Base-by-base conservation (phyloP, 2,329 filamentous ascomycete species). In the Nemania diffusa region DNA sequence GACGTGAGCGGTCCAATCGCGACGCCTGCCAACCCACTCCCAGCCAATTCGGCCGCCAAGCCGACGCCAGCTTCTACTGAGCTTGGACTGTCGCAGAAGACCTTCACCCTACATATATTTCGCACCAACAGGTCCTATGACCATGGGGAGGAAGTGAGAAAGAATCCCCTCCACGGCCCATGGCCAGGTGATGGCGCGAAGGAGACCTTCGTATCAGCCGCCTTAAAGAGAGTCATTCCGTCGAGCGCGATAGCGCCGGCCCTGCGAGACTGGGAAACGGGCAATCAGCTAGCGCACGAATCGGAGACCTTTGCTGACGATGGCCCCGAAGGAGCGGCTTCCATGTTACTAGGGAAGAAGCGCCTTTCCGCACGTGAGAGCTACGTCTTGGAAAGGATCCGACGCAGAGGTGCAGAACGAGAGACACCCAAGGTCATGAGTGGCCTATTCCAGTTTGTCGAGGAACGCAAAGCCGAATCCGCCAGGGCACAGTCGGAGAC, bases 221-320 rank as follows among this genome's bases (percentile, higher is more conserved):
- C 76, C 15, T 65, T 78, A 52, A 57, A 56, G 37, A 71, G 51
- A 46, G 66, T 72, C 17, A 37, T 78, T n/a, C 76, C 77, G 1
- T 44, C 71, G 0, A 71, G 73, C 29, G 69, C 65, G 0, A 71
- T 78, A 73, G 72, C 74, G 15, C 72, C 74, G 8, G 73, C 71
- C 15, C 66, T 78, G 13, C 69, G 73, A n/a, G 76, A 78, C 56
- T 78, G 77, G 77, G 73, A 78, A 50, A 75, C 74, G 20, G 75
- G 74, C 24, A 74, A 74, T 42, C 77, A 76, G 62, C 62, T 77
- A 20, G 70, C 64, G 20, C 71, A 61, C 26, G 73, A 74, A 48
- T 58, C 69, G 1, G 67, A 63, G 4, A 71, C 66, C 29, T 72
- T 73, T 34, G 70, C 73, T 17, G 74, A 73, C 1, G 68, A 73